Evolutionary conservation across 2,329 filamentous ascomycete species (phyloP), one percentile per base, ranked within the genome.

Genomic region (Diaporthe longicolla): DNA sequence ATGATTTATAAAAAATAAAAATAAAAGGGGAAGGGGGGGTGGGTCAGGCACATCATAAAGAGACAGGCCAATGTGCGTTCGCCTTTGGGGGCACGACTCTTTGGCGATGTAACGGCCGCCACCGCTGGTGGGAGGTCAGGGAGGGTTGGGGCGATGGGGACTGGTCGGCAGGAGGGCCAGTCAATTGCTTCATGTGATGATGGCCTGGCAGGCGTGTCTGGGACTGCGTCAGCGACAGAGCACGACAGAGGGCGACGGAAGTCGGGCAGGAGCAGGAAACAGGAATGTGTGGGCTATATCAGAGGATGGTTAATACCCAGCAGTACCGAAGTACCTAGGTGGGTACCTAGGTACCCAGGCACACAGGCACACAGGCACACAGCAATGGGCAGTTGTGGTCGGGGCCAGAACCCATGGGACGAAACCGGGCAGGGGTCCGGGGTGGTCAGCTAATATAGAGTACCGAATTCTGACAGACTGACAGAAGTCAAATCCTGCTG

Each of bases 181-280:
- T 32, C 29, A 32, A 32, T 32, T 32, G 29, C 29, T 32, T 6
- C 29, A 32, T 32, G 29, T 32, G 29, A 32, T 32, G 29, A 32
- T 32, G 29, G 29, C 29, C 29, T 32, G 29, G 35, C 11, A 37
- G 35, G 9, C 9, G 35, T 40, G 37, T 40, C 11, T 40, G 13
- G 37, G 11, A 40, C 37, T 40, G 37, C 37, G 37, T 40, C 37
- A 40, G 37, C 37, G 37, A 13, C 37, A 40, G 37, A 40, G 35
- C 10, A 11, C 35, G 35, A 37, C 35, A 2, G 35, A 29, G 29
- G 29, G 29, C 13, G 61, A 57, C 58, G 69, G 69, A 63, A 71
- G 63, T 61, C 69, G 69, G 57, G n/a, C 69, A 40, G 10, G 69
- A 63, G 32, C 57, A 29, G 54, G 54, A 71, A 71, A 63, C 69